phyloP scores from a whole-genome alignment of 805 yeast genomes.

The Kazachstania psychrophila region DNA sequence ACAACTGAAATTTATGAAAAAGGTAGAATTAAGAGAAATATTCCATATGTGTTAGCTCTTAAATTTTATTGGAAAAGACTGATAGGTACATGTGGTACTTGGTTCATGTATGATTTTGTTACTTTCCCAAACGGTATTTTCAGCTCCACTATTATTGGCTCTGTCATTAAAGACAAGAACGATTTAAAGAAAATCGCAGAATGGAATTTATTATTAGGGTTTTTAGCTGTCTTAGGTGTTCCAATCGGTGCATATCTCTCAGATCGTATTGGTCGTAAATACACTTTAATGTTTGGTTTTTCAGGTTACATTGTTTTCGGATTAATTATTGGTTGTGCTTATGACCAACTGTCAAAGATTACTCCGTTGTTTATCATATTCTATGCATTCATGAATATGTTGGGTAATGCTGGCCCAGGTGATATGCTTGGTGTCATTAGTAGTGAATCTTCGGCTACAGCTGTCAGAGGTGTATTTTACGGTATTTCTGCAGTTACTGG shows the following conservation, averaged over 20 bases:
- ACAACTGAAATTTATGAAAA: conserved; percentile 4
- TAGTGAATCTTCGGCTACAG: conserved; percentile 4
- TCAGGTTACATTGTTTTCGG: conserved; percentile 5
- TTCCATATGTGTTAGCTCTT: conserved; percentile 3
- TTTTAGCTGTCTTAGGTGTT: conserved; percentile 2
- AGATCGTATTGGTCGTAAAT: conserved; percentile 4
- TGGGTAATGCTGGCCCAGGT: conserved; percentile 5
- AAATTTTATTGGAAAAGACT: conserved; percentile 5
- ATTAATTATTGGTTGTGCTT: conserved; percentile 5
- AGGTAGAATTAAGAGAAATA: conserved; percentile 4
- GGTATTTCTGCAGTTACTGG: conserved; percentile 6
- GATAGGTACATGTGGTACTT: conserved; percentile 5
- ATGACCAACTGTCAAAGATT: conserved; percentile 1
- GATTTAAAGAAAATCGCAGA: conserved; percentile 3
- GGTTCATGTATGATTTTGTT: conserved; percentile 6
- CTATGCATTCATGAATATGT: conserved; percentile 5
- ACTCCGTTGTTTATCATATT: conserved; percentile 4
- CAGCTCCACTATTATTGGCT: conserved; percentile 3
- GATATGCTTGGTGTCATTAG: conserved; percentile 6
- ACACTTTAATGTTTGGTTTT: conserved; percentile 4
- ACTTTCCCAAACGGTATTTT: conserved; percentile 5
- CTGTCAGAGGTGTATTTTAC: conserved; percentile 5
- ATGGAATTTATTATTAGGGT: conserved; percentile 4
- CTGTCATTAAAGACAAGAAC: conserved; percentile 4
- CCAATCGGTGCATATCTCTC: conserved; percentile 5